phyloP scores from a whole-genome alignment of 805 yeast genomes.

The Cyberlindnera maclurae region DNA sequence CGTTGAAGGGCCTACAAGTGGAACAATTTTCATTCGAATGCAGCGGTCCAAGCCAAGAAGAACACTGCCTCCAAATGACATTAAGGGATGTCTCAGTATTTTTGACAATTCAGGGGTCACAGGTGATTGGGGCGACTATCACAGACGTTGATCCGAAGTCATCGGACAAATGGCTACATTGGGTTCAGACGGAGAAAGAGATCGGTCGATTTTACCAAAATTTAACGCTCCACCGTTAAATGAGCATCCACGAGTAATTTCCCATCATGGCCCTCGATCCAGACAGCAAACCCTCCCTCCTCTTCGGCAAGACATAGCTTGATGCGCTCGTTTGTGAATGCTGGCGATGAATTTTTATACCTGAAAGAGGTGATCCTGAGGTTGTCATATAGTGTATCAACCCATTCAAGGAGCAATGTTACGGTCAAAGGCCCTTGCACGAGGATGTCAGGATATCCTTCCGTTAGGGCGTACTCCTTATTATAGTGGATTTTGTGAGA shows the following conservation, averaged over 20 bases:
- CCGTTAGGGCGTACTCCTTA: conserved; percentile 44
- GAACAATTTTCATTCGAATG: conserved; percentile 1
- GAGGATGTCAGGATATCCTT: conserved; percentile 53
- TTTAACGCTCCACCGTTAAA: not conserved
- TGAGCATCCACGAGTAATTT: conserved; percentile 9
- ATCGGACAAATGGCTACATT: conserved; percentile 36
- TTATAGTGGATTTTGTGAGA: conserved; percentile 82
- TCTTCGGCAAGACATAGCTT: conserved; percentile 13
- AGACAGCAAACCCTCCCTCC: conserved; percentile 7
- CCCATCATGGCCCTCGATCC: conserved; percentile 17
- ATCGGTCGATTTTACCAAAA: not conserved
- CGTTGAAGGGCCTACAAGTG: conserved; percentile 21
- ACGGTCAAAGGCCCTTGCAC: conserved; percentile 81
- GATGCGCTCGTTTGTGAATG: conserved; percentile 30
- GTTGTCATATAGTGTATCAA: conserved; percentile 20
- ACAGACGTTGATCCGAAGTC: conserved; percentile 53
- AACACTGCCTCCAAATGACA: conserved; percentile 28
- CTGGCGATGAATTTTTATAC: conserved; percentile 38
- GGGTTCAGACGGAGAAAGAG: conserved; percentile 36
- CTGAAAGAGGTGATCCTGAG: conserved; percentile 24
- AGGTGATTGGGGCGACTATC: conserved; percentile 16
- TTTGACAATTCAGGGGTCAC: conserved; percentile 16
- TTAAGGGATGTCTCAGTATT: conserved; percentile 33
- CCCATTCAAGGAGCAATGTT: conserved; percentile 51
- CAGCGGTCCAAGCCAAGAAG: conserved; percentile 11